Base-by-base conservation (phyloP, 768 basidiomycete genomes). In the Hypholoma sublateritium region DNA sequence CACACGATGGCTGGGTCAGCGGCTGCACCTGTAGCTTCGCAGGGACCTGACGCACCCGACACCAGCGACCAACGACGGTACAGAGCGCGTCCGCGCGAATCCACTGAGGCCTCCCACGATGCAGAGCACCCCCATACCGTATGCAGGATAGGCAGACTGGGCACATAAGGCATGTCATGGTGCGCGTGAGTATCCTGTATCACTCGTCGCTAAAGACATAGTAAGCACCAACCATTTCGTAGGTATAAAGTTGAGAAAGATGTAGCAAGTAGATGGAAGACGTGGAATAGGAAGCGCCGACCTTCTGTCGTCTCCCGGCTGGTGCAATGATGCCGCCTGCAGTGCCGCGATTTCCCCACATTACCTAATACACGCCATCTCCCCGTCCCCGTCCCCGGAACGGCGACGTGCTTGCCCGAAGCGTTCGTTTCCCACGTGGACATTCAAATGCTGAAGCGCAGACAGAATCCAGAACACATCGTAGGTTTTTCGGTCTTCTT, bases 131-230 rank as follows among this genome's bases (percentile, higher is more conserved):
- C 91, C 89, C 80, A 92, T 90, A 42, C 83, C 72, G 71, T 85
- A 88, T 48, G 91, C 88, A 65, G 91, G 91, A 73, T 88, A 83
- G 42, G 90, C 90, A 72, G 89, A 91, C 90, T 91, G 54, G n/a
- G n/a, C n/a, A n/a, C 16, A 47, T 48, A 14, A 57, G 12, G 17
- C 21, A 32, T 6, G 28, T 32, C 28, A 9, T 32, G 6, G 5
- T 32, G 1, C 11, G 39, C 39, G 21, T 45, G 14, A 47, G 24
- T 37, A 45, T n/a, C n/a, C 35, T 22, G 46, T 36, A 32, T 32
- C 28, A 32, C 43, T 13, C n/a, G 4, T 11, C 32, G 22, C 21
- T 16, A 21, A 16, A 2, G 5, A 34, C 24, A 43, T 39, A 52
- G 44, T 37, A 12, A 14, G 25, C 16, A 11, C 55, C n/a, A 8